Evolutionary conservation across 2,329 filamentous ascomycete genomes (phyloP), one percentile per base, ranked within the genome.

Genomic region (Colletotrichum sp.): DNA sequence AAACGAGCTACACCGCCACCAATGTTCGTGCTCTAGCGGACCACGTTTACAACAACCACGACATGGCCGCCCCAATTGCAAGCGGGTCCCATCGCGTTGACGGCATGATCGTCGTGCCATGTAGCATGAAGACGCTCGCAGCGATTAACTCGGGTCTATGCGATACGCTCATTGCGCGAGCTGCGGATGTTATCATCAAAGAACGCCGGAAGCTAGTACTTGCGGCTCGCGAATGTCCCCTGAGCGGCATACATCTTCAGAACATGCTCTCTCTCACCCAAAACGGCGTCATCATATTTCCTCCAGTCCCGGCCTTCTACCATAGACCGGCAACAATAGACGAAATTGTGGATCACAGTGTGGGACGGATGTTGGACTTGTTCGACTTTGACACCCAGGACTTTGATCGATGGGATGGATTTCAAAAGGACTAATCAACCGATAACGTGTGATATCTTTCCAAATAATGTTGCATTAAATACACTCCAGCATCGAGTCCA

Each of bases 91-190:
- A 86, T 79, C 82, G 80, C 13, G 22, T 25, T 49, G 84, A 86
- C 71, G 87, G 87, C 13, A 90, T 90, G 88, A 86, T 89, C 19
- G 79, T 89, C 3, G 84, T 87, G 0, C 87, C 85, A 0, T 90
- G 87, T 80, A 86, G 84, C 68, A 87, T 89, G 85, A 89, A 89
- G 79, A 89, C 87, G 2, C 82, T 89, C 6, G 85, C 87, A 0
- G 85, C 82, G 0, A 84, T 89, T 8, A 79, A 82, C 22, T 78
- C 81, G 2, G 88, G 87, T 0, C 86, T 84, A 70, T 85, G 85
- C 71, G 85, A 88, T 55, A 87, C 89, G 75, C 76, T 89, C 13
- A 88, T 89, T 36, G 82, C 86, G 0, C 81, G 87, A 0, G 85
- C 87, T 0, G 88, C 87, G 5, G 87, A 87, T 72, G 87, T 89